Evolutionary conservation across 2,329 filamentous ascomycete species (phyloP), one percentile per base, ranked within the genome.

Genomic region (Aspergillus tamarii): DNA sequence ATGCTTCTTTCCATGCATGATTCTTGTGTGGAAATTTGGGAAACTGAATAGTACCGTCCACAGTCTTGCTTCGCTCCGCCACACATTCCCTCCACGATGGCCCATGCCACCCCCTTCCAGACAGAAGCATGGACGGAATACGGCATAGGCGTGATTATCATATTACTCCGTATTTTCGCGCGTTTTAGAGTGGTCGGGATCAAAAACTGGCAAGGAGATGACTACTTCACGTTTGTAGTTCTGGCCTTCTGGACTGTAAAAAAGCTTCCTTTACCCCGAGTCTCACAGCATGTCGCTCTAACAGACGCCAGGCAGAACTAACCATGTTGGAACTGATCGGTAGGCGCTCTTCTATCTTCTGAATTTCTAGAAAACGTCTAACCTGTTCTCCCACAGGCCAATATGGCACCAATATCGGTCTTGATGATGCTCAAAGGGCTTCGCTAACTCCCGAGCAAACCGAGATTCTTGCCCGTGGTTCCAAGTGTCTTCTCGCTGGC

Each of bases 121-220:
- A 74, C 69, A 2, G 81, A 83, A 66, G 79, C 79, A 10, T 83
- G 81, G 81, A 72, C 72, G 19, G 81, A 83, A 60, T 83, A 81
- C 55, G 76, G 72, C 1, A 68, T 83, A 32, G 81, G 81, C 2
- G 65, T 76, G 2, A 1, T 75, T 9, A 66, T 83, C 3, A 64
- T 83, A 4, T 64, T 81, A 2, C 62, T 79, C 6, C 78, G 81
- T 16, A 78, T 80, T 62, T 77, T 76, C 63, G 76, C 79, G 2
- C 70, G 81, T 39, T 74, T 74, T 67, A 80, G 74, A 59, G 66
- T 74, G 8, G 78, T 82, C 4, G 80, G 81, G 1, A 69, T 79
- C 61, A 77, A 76, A n/a, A 71, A 72, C 14, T 80, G 76, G 72
- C 75, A 81, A 21, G 78, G 79, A 2, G 81, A 83, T 64, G 81